phyloP scores from a whole-genome alignment of 192 early-diverging fungal species.

The Bifiguratus adelaidae region DNA sequence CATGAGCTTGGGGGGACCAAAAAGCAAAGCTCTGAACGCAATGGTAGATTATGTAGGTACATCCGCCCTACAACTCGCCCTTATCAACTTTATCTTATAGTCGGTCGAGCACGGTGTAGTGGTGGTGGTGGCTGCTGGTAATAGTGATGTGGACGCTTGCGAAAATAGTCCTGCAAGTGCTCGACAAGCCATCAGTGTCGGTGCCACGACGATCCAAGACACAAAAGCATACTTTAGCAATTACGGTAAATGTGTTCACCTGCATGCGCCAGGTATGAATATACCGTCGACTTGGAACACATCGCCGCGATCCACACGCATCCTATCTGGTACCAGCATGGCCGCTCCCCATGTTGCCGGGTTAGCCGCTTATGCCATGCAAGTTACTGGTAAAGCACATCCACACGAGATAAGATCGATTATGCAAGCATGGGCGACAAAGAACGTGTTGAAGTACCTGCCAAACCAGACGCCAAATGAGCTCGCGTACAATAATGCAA shows the following conservation, averaged over 20 bases:
- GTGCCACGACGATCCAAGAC: conserved; percentile 71
- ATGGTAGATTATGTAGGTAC: conserved; percentile 50
- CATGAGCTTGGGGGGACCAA: conserved; percentile 87
- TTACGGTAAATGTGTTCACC: conserved; percentile 79
- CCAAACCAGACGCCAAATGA: too few relatives aligned
- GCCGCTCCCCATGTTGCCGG: too few relatives aligned
- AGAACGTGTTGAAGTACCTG: too few relatives aligned
- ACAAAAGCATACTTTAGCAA: conserved; percentile 79
- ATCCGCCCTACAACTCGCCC: neutral
- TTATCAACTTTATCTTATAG: conserved; percentile 1
- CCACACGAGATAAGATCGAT: too few relatives aligned
- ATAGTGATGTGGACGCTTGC: conserved; percentile 79
- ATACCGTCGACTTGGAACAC: conserved; percentile 65
- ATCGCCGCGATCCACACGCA: conserved; percentile 6
- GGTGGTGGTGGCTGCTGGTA: conserved; percentile 89
- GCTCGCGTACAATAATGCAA: too few relatives aligned
- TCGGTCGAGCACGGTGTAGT: conserved; percentile 58
- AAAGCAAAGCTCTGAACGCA: conserved; percentile 64
- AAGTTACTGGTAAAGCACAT: too few relatives aligned
- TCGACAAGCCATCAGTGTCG: conserved; percentile 76
- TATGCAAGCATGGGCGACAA: too few relatives aligned
- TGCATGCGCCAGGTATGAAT: conserved; percentile 83
- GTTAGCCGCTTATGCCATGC: too few relatives aligned
- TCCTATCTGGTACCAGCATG: conserved; percentile 49
- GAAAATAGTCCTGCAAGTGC: conserved; percentile 74